A percentile compares a stretch with the other conserved stretches of the same genome.
phyloP scores from a whole-genome alignment of 2,329 filamentous ascomycete genomes.

The Mycosphaerella arachidis region DNA sequence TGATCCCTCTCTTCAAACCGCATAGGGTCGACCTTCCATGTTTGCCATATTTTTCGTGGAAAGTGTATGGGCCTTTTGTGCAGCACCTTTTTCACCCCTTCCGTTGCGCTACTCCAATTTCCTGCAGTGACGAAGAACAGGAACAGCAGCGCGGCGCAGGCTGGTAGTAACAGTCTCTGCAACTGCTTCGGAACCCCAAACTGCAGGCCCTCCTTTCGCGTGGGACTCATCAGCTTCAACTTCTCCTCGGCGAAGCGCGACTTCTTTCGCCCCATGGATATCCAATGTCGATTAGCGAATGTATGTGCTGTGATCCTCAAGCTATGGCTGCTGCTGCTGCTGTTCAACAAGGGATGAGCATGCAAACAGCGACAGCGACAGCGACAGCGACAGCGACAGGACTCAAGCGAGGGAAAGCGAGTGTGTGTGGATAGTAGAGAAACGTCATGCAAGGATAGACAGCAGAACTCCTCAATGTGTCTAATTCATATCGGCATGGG shows the following conservation, averaged over 20 bases:
- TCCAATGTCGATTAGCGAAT: background rate
- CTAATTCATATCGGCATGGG: background rate
- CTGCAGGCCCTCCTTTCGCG: slow-evolving; percentile 16
- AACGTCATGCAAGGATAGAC: background rate
- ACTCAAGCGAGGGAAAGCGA: background rate
- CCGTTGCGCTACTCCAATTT: slow-evolving; percentile 12
- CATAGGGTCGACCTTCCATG: slow-evolving; percentile 67
- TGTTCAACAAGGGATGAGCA: background rate
- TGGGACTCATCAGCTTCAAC: slow-evolving; percentile 17
- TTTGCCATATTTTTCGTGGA: slow-evolving; percentile 70
- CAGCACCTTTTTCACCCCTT: slow-evolving; percentile 7
- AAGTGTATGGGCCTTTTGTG: slow-evolving; percentile 39
- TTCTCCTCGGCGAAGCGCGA: slow-evolving; percentile 7
- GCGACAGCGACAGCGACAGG: background rate
- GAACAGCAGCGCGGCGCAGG: slow-evolving; percentile 44
- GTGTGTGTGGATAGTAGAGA: background rate
- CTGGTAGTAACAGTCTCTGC: slow-evolving; percentile 42
- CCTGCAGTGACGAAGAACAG: slow-evolving; percentile 42
- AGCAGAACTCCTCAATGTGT: background rate
- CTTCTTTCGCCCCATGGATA: slow-evolving; percentile 4
- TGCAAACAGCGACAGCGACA: background rate
- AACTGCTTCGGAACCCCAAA: slow-evolving; percentile 45
- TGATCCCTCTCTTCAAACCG: slow-evolving; percentile 62
- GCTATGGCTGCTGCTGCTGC: background rate
- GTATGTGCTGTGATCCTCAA: background rate